Base-by-base conservation (phyloP, 768 basidiomycete genomes). In the Gyrodon lividus region DNA sequence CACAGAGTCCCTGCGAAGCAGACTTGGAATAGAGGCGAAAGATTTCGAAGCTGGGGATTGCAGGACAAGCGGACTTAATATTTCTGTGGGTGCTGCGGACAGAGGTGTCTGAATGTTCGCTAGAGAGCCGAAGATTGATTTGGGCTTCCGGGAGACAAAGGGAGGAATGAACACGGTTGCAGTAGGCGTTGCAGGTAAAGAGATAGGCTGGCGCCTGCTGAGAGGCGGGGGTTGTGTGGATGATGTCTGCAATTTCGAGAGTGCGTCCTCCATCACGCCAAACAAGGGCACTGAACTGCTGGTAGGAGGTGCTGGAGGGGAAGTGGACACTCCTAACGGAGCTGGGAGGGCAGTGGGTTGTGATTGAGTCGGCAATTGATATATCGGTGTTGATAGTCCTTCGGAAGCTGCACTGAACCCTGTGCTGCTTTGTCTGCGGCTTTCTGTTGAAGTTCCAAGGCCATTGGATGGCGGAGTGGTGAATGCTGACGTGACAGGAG, bases 161-260 rank as follows among this genome's bases (percentile, higher is more conserved):
- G 59, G 13, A 30, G 68, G 56, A 5, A 58, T 60, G 24, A 48
- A 59, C 1, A 54, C 6, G 17, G 59, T 51, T 13, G 60, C 54
- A 33, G 64, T 70, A 6, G 69, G 69, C 12, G 69, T 70, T 10
- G 65, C n/a, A 2, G 69, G 69, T n/a, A 70, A 47, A 3, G 70
- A 72, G 24, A 70, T 67, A 26, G 70, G 67, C 20, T 55, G 58
- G 9, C 49, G 65, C 55, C 65, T 63, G 46, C 47, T 50, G 12
- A 70, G 62, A 40, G 57, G 61, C 23, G 69, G 69, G 4, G 70
- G 70, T 49, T 58, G 59, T 17, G 44, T 26, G 24, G 43, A 57
- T 40, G 53, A 48, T 10, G 46, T 59, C 24, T 57, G 63, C 28
- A 43, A 10, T 28, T 30, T 38, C 8, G 34, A 22, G 22, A 40